Percentiles rank a stretch among this genome's conserved stretches.
These are phyloP conservation scores for Patellifolia procumbens DNA, from an alignment of 179 eudicot genomes.

Conservation along the genomic window DNA sequence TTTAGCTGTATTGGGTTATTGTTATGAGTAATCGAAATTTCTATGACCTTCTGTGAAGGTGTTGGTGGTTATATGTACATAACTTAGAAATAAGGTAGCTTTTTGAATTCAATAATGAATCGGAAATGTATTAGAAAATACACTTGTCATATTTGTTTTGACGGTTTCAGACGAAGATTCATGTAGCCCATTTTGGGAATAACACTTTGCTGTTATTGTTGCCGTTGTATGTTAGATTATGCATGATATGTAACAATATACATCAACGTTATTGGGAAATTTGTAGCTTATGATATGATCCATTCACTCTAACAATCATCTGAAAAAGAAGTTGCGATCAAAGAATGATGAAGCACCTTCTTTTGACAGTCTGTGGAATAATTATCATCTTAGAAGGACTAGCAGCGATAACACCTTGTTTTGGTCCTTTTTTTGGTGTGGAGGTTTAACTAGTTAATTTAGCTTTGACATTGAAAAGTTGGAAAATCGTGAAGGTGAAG, in stretches of 20 bases:
- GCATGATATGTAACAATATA: no score
- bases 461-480: background rate
- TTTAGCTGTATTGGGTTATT: background rate
- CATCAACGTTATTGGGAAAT: no score
- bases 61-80: no score
- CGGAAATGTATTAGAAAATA: background rate
- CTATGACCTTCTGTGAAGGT: background rate
- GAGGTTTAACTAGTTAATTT: background rate
- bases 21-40: background rate
- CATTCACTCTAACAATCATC: background rate
- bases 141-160: background rate
- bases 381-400: background rate
- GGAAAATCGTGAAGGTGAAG: background rate
- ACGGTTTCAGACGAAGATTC: no score
- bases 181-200: no score
- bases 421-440: no score
- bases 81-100: no score
- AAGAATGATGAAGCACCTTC: background rate
- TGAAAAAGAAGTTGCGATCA: background rate
- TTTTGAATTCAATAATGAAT: no score
- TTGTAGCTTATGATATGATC: background rate
- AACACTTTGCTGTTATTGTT: no score
- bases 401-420: background rate
- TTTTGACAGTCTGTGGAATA: background rate
- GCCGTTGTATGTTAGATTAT: no score